A percentile compares a stretch with the other conserved stretches of the same genome.
phyloP scores from a whole-genome alignment of 495 filamentous ascomycete species.

The Opeltia flavorubescens region DNA sequence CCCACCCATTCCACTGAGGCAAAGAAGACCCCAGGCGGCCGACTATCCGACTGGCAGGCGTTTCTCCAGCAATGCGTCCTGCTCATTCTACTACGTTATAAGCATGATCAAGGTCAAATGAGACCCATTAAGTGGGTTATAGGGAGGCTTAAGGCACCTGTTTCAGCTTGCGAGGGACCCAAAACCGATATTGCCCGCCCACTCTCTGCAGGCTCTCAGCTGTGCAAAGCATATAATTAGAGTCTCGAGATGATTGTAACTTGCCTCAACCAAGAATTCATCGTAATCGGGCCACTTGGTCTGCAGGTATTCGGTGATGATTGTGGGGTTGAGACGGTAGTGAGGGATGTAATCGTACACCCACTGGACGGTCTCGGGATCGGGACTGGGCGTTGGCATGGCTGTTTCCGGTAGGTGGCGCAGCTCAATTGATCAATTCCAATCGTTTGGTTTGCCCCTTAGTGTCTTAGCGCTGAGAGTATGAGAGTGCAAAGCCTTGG shows the following conservation, averaged over 20 bases:
- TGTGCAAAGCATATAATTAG: too few relatives aligned
- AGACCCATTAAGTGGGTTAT: too few relatives aligned
- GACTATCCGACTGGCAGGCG: background rate
- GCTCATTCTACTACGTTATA: background rate
- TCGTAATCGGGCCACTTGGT: conserved; percentile 1
- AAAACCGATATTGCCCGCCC: conserved; percentile 6
- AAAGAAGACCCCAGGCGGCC: background rate
- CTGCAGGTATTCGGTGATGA: background rate
- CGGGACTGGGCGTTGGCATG: background rate
- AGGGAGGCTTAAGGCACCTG: too few relatives aligned
- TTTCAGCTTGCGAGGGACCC: conserved; percentile 7
- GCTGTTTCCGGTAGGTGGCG: background rate
- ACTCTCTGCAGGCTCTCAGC: conserved; percentile 1
- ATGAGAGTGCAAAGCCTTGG: too few relatives aligned
- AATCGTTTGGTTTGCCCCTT: background rate
- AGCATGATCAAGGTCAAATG: too few relatives aligned
- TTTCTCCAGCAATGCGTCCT: background rate
- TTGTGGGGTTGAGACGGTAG: conserved; percentile 4
- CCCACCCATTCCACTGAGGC: too few relatives aligned
- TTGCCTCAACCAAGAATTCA: background rate
- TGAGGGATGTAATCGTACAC: conserved; percentile 1
- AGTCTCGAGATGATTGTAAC: too few relatives aligned
- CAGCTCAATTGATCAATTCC: background rate
- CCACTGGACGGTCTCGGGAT: background rate
- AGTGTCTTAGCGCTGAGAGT: too few relatives aligned